Percentiles rank a stretch among this genome's conserved stretches.
Conservation (phyloP, 1,139 yeast species). For the Diutina pseudorugosa region DNA sequence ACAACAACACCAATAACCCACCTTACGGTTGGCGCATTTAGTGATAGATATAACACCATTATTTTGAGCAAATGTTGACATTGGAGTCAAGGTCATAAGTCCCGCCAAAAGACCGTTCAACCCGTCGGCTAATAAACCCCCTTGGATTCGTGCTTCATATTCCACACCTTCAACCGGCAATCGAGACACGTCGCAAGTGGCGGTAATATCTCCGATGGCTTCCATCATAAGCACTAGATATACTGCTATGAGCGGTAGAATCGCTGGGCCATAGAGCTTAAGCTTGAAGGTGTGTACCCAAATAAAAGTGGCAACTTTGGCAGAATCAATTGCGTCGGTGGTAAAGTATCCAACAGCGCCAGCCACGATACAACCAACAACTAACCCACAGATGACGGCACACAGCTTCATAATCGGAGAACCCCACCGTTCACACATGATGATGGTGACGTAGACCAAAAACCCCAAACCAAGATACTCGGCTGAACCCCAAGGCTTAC, state of each 20-base stretch:
- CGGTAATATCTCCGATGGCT: slow-evolving; percentile 87
- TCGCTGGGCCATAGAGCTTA: slow-evolving; percentile 68
- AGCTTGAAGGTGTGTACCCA: slow-evolving; percentile 82
- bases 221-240: slow-evolving; percentile 78
- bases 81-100: slow-evolving; percentile 64
- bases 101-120: slow-evolving; percentile 63
- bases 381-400: slow-evolving; percentile 74
- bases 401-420: slow-evolving; percentile 93
- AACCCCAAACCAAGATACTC: slow-evolving; percentile 79
- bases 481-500: slow-evolving; percentile 69
- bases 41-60: slow-evolving; percentile 89
- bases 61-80: slow-evolving; percentile 86
- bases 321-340: slow-evolving; percentile 37
- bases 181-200: slow-evolving; percentile 82
- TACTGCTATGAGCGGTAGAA: slow-evolving; percentile 72
- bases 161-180: slow-evolving; percentile 68
- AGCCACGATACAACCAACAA: slow-evolving; percentile 84
- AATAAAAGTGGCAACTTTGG: slow-evolving; percentile 76
- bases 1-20: slow-evolving; percentile 84
- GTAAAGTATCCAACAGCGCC: slow-evolving; percentile 82
- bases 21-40: slow-evolving; percentile 76
- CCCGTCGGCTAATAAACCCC: slow-evolving; percentile 82
- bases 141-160: slow-evolving; percentile 80
- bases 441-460: slow-evolving; percentile 60
- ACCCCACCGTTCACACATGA: slow-evolving; percentile 74